Conservation (phyloP, 139 green algal genomes). For the Chlamydomonas sp. region DNA sequence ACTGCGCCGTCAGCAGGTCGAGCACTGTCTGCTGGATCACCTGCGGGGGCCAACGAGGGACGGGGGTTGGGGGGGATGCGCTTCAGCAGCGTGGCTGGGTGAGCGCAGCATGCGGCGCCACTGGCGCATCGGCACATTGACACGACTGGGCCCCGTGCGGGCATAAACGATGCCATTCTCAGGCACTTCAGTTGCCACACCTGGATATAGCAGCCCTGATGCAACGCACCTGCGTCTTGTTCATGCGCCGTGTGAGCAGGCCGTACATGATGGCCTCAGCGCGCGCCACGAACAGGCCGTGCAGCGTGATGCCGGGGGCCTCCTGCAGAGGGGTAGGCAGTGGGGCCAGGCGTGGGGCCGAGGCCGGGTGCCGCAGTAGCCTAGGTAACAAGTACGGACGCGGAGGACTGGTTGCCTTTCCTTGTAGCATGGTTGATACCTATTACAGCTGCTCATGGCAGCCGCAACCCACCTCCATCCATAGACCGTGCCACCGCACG, state of each 20-base stretch:
- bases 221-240: constrained; percentile 23
- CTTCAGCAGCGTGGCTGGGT: background rate
- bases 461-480: constrained; percentile 10
- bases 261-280: background rate
- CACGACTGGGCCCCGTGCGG: too few species aligned
- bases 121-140: too few species aligned
- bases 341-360: too few species aligned
- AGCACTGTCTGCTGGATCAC: constrained; percentile 44
- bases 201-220: background rate
- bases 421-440: too few species aligned
- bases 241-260: constrained; percentile 25
- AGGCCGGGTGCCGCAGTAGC: too few species aligned
- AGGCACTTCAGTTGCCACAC: background rate
- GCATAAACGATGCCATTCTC: background rate
- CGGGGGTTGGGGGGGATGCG: background rate
- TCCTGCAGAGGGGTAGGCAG: background rate
- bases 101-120: background rate
- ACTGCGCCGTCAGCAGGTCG: constrained; percentile 61
- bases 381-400: too few species aligned
- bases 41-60: constrained; percentile 18
- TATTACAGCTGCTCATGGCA: too few species aligned
- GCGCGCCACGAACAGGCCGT: background rate
- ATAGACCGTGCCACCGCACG: constrained; percentile 33
- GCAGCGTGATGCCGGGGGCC: constrained; percentile 34
- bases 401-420: too few species aligned